phyloP scores from a whole-genome alignment of 1,284 basidiomycete genomes.

The Leucoagaricus sp. region DNA sequence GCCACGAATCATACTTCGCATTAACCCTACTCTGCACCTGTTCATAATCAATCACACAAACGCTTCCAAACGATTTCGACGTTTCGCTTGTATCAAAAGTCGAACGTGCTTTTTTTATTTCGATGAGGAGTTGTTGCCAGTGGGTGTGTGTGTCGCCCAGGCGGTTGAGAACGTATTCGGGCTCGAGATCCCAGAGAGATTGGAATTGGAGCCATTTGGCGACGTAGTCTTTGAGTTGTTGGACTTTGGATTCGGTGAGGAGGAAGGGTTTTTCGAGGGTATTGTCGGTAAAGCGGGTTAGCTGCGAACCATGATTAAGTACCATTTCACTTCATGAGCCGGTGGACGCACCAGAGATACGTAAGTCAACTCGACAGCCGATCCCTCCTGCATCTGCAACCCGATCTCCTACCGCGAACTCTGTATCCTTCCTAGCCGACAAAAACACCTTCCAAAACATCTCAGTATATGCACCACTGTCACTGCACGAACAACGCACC shows the following conservation, averaged over 20 bases:
- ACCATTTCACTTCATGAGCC: not conserved
- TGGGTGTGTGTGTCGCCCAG: slow-evolving; percentile 90
- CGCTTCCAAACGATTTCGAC: slow-evolving; percentile 87
- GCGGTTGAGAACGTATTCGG: slow-evolving; percentile 93
- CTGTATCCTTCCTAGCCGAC: slow-evolving; percentile 84
- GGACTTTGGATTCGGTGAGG: slow-evolving; percentile 88
- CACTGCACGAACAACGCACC: slow-evolving; percentile 45
- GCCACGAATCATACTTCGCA: slow-evolving; percentile 98
- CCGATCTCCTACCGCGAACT: slow-evolving; percentile 97
- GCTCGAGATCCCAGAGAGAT: slow-evolving; percentile 97
- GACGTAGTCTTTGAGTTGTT: slow-evolving; percentile 87
- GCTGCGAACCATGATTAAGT: slow-evolving; percentile 41
- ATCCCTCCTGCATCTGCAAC: slow-evolving; percentile 76
- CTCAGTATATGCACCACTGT: not conserved
- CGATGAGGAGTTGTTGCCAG: slow-evolving; percentile 95
- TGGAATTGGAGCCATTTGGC: slow-evolving; percentile 99
- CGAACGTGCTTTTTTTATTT: slow-evolving; percentile 94
- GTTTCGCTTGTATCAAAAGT: slow-evolving; percentile 98
- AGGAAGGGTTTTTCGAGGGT: slow-evolving; percentile 84
- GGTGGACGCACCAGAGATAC: slow-evolving; percentile 68
- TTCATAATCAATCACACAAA: slow-evolving; percentile 96
- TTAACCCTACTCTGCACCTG: slow-evolving; percentile 97
- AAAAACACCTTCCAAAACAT: slow-evolving; percentile 67
- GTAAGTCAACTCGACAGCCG: slow-evolving; percentile 73
- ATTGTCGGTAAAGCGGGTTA: slow-evolving; percentile 74